phyloP scores from a whole-genome alignment of 805 yeast species.

The Isabelozyma gotoi region DNA sequence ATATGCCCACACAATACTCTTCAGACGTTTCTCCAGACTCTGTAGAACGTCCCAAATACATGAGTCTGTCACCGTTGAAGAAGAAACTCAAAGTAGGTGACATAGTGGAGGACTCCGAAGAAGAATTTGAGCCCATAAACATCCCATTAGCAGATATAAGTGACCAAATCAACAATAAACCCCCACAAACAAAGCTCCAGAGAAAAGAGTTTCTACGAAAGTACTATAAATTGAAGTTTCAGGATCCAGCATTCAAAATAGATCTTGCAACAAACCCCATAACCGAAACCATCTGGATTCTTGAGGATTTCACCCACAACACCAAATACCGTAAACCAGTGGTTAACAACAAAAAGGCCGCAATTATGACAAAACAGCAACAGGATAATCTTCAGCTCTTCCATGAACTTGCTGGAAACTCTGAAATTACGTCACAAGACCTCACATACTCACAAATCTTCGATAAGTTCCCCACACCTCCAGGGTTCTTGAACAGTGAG shows the following conservation, averaged over 20 bases:
- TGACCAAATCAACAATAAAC: not conserved
- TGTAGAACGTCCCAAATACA: constrained; percentile 1
- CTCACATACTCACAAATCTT: constrained; percentile 27
- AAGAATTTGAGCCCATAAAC: constrained; percentile 4
- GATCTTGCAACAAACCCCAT: constrained; percentile 33
- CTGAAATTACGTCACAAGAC: constrained; percentile 13
- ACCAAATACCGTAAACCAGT: constrained; percentile 18
- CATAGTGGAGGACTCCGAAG: constrained; percentile 15
- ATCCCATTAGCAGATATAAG: constrained; percentile 1
- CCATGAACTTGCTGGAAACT: constrained; percentile 5
- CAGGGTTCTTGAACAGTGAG: constrained; percentile 39
- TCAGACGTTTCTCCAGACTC: constrained; percentile 14
- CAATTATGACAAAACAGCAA: constrained; percentile 19
- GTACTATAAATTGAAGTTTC: constrained; percentile 22
- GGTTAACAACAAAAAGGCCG: constrained; percentile 10
- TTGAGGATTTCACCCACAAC: constrained; percentile 36
- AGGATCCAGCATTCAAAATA: constrained; percentile 18
- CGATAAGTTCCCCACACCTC: constrained; percentile 39
- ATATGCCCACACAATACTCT: constrained; percentile 27
- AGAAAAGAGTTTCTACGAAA: constrained; percentile 27
- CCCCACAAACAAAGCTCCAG: constrained; percentile 28
- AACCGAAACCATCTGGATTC: constrained; percentile 33
- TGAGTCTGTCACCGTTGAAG: not conserved
- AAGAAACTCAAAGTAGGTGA: constrained; percentile 3
- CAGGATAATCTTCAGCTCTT: constrained; percentile 15